Base-by-base conservation (phyloP, 1,284 basidiomycete genomes). In the Microbotryum lychnidis-dioicae region DNA sequence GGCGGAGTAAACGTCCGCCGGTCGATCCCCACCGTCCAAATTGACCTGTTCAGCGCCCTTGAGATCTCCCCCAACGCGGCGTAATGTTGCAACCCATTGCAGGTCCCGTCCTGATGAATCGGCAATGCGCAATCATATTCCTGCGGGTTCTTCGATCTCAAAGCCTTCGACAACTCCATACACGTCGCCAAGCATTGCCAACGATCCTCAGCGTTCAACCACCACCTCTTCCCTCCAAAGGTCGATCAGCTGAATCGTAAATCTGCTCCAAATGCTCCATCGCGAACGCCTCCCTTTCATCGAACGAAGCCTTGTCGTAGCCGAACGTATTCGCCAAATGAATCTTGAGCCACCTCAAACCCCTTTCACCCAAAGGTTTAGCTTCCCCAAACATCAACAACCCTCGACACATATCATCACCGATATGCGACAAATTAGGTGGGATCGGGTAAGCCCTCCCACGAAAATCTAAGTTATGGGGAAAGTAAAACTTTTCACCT, bases 61-160 rank as follows among this genome's bases (percentile, higher is more conserved):
- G 31, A 83, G 79, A 72, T 99, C 96, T 29, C 94, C 59, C 96
- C 94, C 4, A 99, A 83, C 1, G 94, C 94, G 14, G 96, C 96
- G 72, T 99, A 99, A 75, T 99, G 94, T 77, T 99, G 94, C 70
- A 99, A 80, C 52, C 96, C 94, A 73, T 99, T 99, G 73, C 96
- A 99, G 0, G 96, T 97, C 1, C 94, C 96, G 72, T 98, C 96
- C 77, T 98, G 96, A 75, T 99, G 96, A 8, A 97, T 84, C 0
- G 96, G 96, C 20, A 97, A 80, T n/a, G 79, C 76, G 4, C 86
- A 91, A 69, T 82, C 77, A 77, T 83, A 97, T 27, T 77, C 76
- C 44, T 79, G 78, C 0, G 94, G 92, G 66, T 91, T 82, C 1
- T 80, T 80, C 0, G 87, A 87, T 42, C 86, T 80, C 0, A 92